Base-by-base conservation (phyloP, 106 monocot species). In the Iris macrosiphon region DNA sequence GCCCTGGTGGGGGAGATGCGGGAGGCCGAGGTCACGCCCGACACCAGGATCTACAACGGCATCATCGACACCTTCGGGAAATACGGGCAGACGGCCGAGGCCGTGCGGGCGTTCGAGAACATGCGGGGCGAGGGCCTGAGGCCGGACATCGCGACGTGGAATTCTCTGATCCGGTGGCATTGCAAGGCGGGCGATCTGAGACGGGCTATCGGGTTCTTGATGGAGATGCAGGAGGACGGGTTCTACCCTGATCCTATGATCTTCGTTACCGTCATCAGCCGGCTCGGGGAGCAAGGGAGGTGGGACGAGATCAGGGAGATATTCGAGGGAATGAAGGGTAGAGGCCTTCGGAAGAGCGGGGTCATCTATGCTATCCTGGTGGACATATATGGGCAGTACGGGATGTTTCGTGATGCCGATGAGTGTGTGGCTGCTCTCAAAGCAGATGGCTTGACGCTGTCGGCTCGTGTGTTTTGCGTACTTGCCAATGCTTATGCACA, bases 401-500 rank as follows among this genome's bases (percentile, higher is more conserved):
- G 87, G 32, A 62, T 35, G 69, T 87, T 77, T 66, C 51, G 24
- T 17, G 62, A 74, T 59, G 79, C 87, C 10, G 69, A 65, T 57
- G 64, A 87, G 30, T 83, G 79, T 46, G 53, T 93, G 0, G 41
- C 68, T 59, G 79, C 87, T 34, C 75, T 93, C 52, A 79, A 74
- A 53, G 82, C 70, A 1, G 71, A 93, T 67, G 87, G 83, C n/a
- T 0, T 83, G 19, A 43, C 58, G 67, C 72, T 70, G 25, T 83
- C 87, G 26, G 60, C 87, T 22, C 68, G 60, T 17, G 16, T 83
- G 21, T 93, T 75, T 51, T 93, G 92, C 39, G 79, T 67, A 2
- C 49, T 93, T 23, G 92, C 92, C 40, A 93, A 93, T 77, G 87
- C 79, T 32, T 93, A 79, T 72, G 92, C 92, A 32, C 87, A 87